Evolutionary conservation across 345 rosid genomes (phyloP).

Genomic region (Eucalyptus camaldulensis): DNA sequence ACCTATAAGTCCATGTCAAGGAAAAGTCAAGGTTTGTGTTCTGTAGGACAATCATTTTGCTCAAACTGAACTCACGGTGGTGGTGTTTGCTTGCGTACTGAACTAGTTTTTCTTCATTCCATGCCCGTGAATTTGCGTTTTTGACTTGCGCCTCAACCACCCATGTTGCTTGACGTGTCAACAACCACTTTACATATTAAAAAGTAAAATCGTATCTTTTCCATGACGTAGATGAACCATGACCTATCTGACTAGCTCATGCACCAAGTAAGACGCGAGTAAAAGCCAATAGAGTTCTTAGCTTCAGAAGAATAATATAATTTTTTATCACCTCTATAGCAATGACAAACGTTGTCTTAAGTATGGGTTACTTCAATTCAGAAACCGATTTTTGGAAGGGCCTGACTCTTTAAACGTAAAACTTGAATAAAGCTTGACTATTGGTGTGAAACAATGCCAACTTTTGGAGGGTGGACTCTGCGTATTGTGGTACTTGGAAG

Average conservation of each 20-base stretch:
- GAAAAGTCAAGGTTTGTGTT: constrained; percentile 47
- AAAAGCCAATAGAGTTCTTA: background rate
- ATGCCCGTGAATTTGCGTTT: background rate
- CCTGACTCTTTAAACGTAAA: background rate
- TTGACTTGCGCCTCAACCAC: background rate
- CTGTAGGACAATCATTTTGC: background rate
- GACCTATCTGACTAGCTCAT: background rate
- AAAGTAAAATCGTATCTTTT: background rate
- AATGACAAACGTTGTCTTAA: background rate
- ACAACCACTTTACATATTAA: background rate
- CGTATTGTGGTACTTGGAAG: background rate
- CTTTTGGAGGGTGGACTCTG: background rate
- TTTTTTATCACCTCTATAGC: background rate
- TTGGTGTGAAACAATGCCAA: background rate
- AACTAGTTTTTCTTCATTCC: background rate
- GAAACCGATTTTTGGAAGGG: background rate
- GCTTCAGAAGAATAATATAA: background rate
- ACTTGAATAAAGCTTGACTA: background rate
- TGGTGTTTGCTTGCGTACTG: background rate
- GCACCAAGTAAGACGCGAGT: background rate
- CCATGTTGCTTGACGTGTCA: background rate
- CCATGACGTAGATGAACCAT: background rate
- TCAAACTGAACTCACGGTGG: background rate
- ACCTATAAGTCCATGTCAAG: constrained; percentile 48
- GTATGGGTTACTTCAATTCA: background rate